Percentiles rank a stretch among this genome's conserved stretches.
Evolutionary conservation across 2,329 filamentous ascomycete genomes (phyloP).

Genomic region (Fusarium sp.): DNA sequence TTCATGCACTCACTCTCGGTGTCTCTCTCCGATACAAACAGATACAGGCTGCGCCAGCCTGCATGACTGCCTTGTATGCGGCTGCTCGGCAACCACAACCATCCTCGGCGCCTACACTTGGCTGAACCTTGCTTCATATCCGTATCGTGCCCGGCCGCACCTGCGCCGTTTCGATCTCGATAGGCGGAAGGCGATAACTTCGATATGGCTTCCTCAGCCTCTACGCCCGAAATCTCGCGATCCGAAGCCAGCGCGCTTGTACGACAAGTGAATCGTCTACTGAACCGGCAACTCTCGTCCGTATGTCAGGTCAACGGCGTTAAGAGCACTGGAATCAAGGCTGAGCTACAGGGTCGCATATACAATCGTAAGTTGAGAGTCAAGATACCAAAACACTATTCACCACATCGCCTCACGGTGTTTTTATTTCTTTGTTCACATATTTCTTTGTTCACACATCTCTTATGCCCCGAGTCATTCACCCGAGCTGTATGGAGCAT

Average conservation of each 20-base stretch:
- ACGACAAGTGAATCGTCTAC: constrained; percentile 56
- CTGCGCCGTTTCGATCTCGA: constrained; percentile 2
- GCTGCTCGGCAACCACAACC: constrained; percentile 38
- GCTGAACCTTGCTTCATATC: constrained; percentile 23
- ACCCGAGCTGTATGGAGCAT: background rate
- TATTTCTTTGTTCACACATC: background rate
- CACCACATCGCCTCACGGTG: background rate
- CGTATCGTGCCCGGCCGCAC: background rate
- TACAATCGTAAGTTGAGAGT: constrained; percentile 72
- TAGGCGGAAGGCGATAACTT: constrained; percentile 25
- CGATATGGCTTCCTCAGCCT: constrained; percentile 39
- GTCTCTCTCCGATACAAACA: constrained; percentile 13
- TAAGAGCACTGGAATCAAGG: constrained; percentile 84
- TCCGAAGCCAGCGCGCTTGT: constrained; percentile 58
- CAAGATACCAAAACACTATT: background rate
- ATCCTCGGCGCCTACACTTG: constrained; percentile 18
- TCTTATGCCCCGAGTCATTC: background rate
- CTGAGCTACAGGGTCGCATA: constrained; percentile 80
- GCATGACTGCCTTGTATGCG: constrained; percentile 43
- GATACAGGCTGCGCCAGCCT: constrained; percentile 33
- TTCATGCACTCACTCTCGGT: constrained; percentile 11
- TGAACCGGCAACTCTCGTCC: constrained; percentile 74
- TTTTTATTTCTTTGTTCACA: background rate
- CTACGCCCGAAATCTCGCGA: constrained; percentile 43
- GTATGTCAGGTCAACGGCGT: constrained; percentile 80